phyloP scores from a whole-genome alignment of 768 basidiomycete species.

The Rubroboletus satanas region DNA sequence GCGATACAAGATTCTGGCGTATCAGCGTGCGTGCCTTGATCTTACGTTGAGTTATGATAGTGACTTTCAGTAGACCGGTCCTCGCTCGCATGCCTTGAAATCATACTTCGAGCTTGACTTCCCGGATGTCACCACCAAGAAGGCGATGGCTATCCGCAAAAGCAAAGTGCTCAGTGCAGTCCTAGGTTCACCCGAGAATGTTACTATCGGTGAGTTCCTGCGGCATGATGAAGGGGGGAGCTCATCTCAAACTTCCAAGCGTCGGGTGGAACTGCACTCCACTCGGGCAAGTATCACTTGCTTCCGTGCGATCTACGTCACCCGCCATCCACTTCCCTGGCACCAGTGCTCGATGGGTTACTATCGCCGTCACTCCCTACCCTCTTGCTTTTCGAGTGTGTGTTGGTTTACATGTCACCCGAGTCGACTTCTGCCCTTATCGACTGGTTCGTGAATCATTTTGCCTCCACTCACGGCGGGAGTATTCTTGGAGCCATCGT shows the following conservation, averaged over 20 bases:
- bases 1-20: constrained; percentile 94
- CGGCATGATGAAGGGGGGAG: neutral
- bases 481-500: constrained; percentile 52
- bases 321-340: constrained; percentile 48
- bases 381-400: constrained; percentile 88
- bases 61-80: constrained; percentile 48
- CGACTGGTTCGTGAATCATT: constrained; percentile 67
- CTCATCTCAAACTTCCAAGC: constrained; percentile 9
- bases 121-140: constrained; percentile 75
- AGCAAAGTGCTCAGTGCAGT: constrained; percentile 41
- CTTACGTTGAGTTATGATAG: constrained; percentile 5
- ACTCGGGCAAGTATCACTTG: constrained; percentile 41
- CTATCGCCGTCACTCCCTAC: constrained; percentile 68
- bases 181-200: constrained; percentile 19
- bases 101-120: constrained; percentile 91
- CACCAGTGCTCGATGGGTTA: constrained; percentile 31
- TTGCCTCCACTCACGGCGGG: constrained; percentile 21
- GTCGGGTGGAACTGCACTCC: constrained; percentile 36
- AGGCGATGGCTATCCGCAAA: constrained; percentile 75
- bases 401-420: constrained; percentile 81
- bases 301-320: constrained; percentile 73
- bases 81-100: constrained; percentile 44
- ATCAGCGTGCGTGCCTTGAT: constrained; percentile 55
- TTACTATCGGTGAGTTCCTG: constrained; percentile 14
- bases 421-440: constrained; percentile 55